Evolutionary conservation across 2,329 filamentous ascomycete genomes (phyloP).

Genomic region (Cordyceps fumosorosea): DNA sequence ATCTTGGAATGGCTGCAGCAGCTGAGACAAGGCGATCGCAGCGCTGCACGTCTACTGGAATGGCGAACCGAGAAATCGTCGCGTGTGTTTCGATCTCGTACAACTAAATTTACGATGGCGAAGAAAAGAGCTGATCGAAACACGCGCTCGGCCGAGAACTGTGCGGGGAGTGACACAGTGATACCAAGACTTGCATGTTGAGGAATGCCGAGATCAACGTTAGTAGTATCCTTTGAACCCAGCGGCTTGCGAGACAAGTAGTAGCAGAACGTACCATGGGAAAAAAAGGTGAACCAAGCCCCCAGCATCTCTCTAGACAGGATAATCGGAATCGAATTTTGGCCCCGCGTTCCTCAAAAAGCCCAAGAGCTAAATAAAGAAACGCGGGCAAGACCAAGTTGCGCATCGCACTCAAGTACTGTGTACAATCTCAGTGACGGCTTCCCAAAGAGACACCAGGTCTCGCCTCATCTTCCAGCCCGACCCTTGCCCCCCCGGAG

Average conservation of each 20-base stretch:
- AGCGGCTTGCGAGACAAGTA: neutral
- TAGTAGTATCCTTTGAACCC: conserved; percentile 13
- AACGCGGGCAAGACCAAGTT: conserved; percentile 47
- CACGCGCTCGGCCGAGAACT: neutral
- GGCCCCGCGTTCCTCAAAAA: conserved; percentile 6
- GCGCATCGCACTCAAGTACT: conserved; percentile 90
- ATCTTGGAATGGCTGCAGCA: neutral
- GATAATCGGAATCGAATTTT: conserved; percentile 84
- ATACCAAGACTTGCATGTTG: conserved; percentile 2
- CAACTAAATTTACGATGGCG: neutral
- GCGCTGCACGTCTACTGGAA: neutral
- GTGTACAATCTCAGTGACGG: conserved; percentile 79
- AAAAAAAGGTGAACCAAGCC: conserved; percentile 28
- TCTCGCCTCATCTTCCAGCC: conserved; percentile 16
- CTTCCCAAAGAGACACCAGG: conserved; percentile 65
- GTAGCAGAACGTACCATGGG: conserved; percentile 4
- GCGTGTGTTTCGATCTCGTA: neutral
- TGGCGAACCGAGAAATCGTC: neutral
- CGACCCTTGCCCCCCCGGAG: conserved; percentile 22
- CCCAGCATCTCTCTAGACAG: conserved; percentile 56
- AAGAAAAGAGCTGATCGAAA: neutral
- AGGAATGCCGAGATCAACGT: conserved; percentile 6
- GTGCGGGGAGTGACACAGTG: neutral
- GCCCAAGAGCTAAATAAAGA: neutral
- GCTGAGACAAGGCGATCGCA: neutral